Percentiles rank a stretch among this genome's conserved stretches.
These are phyloP conservation scores for Trichoderma koningiopsis DNA, from an alignment of 2,329 filamentous ascomycete species.

Conservation along the genomic window DNA sequence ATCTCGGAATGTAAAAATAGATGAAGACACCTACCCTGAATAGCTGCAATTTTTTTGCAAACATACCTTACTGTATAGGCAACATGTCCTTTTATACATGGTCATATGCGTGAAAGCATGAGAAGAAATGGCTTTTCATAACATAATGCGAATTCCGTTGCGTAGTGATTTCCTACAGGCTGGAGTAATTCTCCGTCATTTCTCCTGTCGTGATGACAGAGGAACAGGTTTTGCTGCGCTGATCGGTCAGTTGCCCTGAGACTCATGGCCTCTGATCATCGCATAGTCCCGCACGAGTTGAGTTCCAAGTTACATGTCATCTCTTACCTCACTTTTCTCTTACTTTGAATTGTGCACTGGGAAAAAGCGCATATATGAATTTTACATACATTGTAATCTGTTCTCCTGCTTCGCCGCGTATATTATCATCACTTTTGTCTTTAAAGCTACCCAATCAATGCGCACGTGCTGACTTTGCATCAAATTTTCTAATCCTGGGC, in stretches of 20 bases:
- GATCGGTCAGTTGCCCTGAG: neutral
- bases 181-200: neutral
- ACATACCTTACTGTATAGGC: neutral
- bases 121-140: neutral
- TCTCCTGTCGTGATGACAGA: neutral
- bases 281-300: neutral
- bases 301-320: neutral
- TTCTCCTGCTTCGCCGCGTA: neutral
- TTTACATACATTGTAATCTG: no score
- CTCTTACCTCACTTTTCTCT: neutral
- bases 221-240: neutral
- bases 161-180: neutral
- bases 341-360: neutral
- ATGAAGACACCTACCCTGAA: constrained; percentile 9
- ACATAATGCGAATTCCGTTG: neutral
- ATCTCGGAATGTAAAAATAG: neutral
- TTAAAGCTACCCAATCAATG: no score
- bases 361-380: neutral
- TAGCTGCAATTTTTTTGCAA: neutral
- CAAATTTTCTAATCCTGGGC: neutral
- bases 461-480: neutral
- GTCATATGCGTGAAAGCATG: neutral
- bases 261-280: neutral
- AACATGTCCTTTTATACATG: neutral
- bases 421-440: neutral